Percentiles rank a stretch among this genome's conserved stretches.
These are phyloP conservation scores for Albifimbria verrucaria DNA, from an alignment of 2,329 filamentous ascomycete species.

Conservation along the genomic window DNA sequence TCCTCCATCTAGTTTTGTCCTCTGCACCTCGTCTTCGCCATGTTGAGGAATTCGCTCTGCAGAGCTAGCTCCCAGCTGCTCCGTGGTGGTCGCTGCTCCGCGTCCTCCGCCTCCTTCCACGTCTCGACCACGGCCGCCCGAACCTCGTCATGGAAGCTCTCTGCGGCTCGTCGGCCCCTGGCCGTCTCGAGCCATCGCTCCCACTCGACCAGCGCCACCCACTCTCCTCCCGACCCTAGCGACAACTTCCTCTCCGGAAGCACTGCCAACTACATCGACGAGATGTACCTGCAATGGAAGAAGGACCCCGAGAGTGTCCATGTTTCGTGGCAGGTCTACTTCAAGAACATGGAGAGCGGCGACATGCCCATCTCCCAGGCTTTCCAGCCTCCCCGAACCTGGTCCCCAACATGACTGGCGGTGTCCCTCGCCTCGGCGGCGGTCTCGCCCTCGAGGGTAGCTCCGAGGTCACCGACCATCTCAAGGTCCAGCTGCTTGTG, in stretches of 20 bases:
- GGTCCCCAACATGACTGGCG: slow-evolving; percentile 76
- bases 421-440: slow-evolving; percentile 70
- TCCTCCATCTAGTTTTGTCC: slow-evolving; percentile 14
- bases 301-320: slow-evolving; percentile 90
- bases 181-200: slow-evolving; percentile 45
- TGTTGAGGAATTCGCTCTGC: slow-evolving; percentile 69
- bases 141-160: slow-evolving; percentile 42
- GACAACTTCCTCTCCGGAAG: slow-evolving; percentile 96
- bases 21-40: slow-evolving; percentile 42
- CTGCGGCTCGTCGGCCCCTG: slow-evolving; percentile 45
- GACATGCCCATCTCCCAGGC: slow-evolving; percentile 97
- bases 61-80: slow-evolving; percentile 64
- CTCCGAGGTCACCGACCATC: slow-evolving; percentile 86
- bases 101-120: slow-evolving; percentile 35
- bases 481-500: slow-evolving; percentile 96
- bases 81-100: slow-evolving; percentile 47
- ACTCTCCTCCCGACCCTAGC: slow-evolving; percentile 69
- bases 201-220: slow-evolving; percentile 53
- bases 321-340: slow-evolving; percentile 98
- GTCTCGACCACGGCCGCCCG: slow-evolving; percentile 37
- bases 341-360: slow-evolving; percentile 98
- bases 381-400: slow-evolving; percentile 95
- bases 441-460: slow-evolving; percentile 66
- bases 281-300: slow-evolving; percentile 99
- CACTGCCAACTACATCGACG: slow-evolving; percentile 98